Base-by-base conservation (phyloP, 2,329 filamentous ascomycete species). In the Ceratocystis diversiconidia region DNA sequence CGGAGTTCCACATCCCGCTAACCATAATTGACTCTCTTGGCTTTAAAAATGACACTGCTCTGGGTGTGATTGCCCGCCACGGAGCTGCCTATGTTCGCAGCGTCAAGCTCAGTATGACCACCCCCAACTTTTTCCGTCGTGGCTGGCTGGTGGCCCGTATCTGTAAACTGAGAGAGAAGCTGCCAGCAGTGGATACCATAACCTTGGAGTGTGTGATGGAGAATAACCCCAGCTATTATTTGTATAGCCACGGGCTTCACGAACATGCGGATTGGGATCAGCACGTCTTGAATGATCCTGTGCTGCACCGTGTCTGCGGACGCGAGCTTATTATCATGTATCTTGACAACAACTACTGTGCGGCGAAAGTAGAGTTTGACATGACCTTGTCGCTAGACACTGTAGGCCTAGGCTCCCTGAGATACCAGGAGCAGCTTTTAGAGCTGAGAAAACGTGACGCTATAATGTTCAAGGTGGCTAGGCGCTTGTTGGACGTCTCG, bases 1-100 rank as follows among this genome's bases (percentile, higher is more conserved):
- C 82, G 62, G 73, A 63, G 0, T 82, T 82, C 67, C 68, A 73
- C 1, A 82, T 82, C 67, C 71, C 74, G 48, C 68, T 46, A 61
- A 67, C 2, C 63, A 71, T 43, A 50, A 73, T 7, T 41, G 66
- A 4, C 61, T 65, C 12, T 62, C 72, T 8, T 66, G 55, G 1
- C 28, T 48, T 5, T 62, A 70, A 5, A 19, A 36, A 61, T 19
- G 30, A 8, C 30, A 5, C 50, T 17, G 67, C 10, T 32, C 12
- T 5, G 44, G 41, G 15, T 46, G 61, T 3, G 36, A 57, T 2
- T 55, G 52, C n/a, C 63, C 64, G 66, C 2, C 52, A 48, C 41
- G 46, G 44, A 5, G n/a, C 32, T 32, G 15, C 28, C 4, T 36
- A 46, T 22, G 57, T 65, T n/a, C 64, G 57, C 60, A 55, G n/a